phyloP scores from a whole-genome alignment of 202 grass and related monocot genomes.

The Cymbopogon flexuosus region DNA sequence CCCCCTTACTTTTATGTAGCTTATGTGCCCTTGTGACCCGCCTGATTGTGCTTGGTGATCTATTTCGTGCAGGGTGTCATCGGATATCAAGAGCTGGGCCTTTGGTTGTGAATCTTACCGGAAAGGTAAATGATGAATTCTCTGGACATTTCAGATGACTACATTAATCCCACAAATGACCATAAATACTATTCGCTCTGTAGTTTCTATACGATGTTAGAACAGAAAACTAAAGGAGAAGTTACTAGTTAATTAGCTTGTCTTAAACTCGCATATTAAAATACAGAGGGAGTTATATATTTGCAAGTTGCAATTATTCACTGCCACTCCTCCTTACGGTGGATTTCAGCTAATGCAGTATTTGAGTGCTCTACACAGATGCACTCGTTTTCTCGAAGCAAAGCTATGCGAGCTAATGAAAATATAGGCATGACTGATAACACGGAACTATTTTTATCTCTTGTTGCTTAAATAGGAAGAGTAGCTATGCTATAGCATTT shows the following conservation, averaged over 20 bases:
- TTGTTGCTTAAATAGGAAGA: background rate
- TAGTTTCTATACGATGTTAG: background rate
- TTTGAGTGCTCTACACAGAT: background rate
- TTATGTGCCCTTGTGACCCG: background rate
- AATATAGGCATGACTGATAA: constrained; percentile 7
- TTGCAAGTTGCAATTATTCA: background rate
- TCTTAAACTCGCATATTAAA: background rate
- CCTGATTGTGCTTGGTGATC: background rate
- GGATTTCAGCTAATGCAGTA: background rate
- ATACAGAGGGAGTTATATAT: background rate
- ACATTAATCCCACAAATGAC: constrained; percentile 2
- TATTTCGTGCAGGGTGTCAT: constrained; percentile 56
- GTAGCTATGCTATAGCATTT: background rate
- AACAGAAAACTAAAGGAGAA: background rate
- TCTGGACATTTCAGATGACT: constrained; percentile 1
- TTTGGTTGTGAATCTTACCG: constrained; percentile 65
- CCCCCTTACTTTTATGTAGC: constrained; percentile 14
- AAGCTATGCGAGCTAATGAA: constrained; percentile 19
- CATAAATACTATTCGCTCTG: background rate
- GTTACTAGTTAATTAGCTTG: background rate
- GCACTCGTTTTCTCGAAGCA: background rate
- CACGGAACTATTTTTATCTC: background rate
- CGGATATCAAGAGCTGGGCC: constrained; percentile 59
- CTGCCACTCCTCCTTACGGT: background rate
- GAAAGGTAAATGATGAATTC: constrained; percentile 56